Conservation (phyloP, 176 grass and related monocot species). For the Panicum miliaceum region DNA sequence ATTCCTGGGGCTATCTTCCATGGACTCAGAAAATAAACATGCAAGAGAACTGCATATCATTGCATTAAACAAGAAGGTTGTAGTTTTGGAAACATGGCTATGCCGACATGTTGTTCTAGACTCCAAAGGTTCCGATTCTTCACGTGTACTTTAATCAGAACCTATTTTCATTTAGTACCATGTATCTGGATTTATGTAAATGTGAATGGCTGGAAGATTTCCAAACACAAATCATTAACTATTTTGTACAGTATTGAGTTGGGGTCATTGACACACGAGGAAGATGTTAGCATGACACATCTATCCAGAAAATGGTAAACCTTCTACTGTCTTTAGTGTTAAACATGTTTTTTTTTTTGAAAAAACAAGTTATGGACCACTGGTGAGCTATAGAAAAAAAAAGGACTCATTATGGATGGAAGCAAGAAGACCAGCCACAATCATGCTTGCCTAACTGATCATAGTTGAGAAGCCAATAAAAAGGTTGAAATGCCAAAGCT, state of each 20-base stretch:
- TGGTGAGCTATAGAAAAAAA: neutral
- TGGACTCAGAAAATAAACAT: neutral
- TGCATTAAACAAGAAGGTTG: neutral
- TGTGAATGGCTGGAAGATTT: neutral
- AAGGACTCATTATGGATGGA: neutral
- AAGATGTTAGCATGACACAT: neutral
- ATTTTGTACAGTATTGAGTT: neutral
- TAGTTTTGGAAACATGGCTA: neutral
- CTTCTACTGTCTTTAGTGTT: no score
- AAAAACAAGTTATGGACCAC: no score
- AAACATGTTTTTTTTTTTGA: no score
- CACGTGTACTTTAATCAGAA: constrained; percentile 11
- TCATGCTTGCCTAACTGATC: constrained; percentile 5
- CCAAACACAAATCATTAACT: neutral
- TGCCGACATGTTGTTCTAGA: neutral
- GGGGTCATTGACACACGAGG: neutral
- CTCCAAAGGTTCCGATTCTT: constrained; percentile 11
- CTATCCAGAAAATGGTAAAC: neutral
- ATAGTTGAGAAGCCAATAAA: neutral
- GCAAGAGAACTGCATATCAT: neutral
- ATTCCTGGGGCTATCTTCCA: neutral
- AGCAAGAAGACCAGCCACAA: neutral
- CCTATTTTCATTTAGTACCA: constrained; percentile 4
- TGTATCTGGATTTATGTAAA: constrained; percentile 15
- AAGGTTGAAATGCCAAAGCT: neutral